Evolutionary conservation across 345 rosid genomes (phyloP).

Genomic region (Citrus medica): DNA sequence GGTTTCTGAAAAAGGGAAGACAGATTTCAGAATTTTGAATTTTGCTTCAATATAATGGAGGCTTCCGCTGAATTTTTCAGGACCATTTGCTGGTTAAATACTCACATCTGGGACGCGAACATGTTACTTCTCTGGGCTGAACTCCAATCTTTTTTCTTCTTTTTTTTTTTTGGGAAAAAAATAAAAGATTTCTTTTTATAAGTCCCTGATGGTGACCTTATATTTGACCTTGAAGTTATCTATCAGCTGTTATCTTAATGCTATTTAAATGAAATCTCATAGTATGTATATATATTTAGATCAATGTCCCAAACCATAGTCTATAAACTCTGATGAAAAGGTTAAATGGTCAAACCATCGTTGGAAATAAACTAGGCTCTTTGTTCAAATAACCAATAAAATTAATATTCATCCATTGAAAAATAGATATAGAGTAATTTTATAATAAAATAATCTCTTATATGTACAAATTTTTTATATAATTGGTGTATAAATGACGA

Average conservation of each 20-base stretch:
- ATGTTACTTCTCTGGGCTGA: slow-evolving; percentile 12
- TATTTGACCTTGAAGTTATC: slow-evolving; percentile 44
- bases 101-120: background rate
- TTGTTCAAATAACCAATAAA: too few species aligned
- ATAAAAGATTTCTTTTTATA: background rate
- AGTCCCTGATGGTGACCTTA: slow-evolving; percentile 31
- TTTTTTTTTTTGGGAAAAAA: too few species aligned
- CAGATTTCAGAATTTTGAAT: background rate
- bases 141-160: background rate
- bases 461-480: too few species aligned
- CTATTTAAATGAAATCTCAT: background rate
- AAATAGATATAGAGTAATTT: too few species aligned
- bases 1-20: background rate
- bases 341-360: background rate
- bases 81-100: background rate
- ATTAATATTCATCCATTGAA: too few species aligned
- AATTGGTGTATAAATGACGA: too few species aligned
- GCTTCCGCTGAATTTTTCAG: slow-evolving; percentile 1
- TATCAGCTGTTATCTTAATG: slow-evolving; percentile 10
- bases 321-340: slow-evolving; percentile 1
- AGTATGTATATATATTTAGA: background rate
- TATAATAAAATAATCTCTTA: too few species aligned
- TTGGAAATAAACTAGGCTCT: background rate
- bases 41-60: slow-evolving; percentile 2
- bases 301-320: background rate